A percentile compares a stretch with the other conserved stretches of the same genome.
phyloP scores from a whole-genome alignment of 768 basidiomycete species.

The Mycena leptocephala region DNA sequence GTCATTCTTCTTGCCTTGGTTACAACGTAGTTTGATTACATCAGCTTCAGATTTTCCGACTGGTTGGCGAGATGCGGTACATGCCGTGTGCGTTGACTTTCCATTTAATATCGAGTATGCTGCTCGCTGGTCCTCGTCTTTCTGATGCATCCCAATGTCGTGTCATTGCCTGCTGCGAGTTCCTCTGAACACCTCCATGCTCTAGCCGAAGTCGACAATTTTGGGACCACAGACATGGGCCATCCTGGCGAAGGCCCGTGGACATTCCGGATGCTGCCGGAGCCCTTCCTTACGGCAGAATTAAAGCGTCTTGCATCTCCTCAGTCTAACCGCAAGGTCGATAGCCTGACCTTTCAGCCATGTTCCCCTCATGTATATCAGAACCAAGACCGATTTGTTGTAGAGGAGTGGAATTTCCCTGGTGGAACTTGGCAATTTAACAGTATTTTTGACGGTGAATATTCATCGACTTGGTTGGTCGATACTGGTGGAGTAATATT shows the following conservation, averaged over 20 bases:
- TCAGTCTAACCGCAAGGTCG: constrained; percentile 46
- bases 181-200: constrained; percentile 65
- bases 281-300: constrained; percentile 57
- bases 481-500: constrained; percentile 40
- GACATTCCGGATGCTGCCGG: constrained; percentile 67
- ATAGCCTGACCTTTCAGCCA: constrained; percentile 53
- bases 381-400: constrained; percentile 54
- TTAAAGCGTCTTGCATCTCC: constrained; percentile 57
- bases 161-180: constrained; percentile 62
- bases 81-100: constrained; percentile 22
- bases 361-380: constrained; percentile 46
- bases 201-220: constrained; percentile 69
- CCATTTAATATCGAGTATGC: constrained; percentile 24
- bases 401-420: constrained; percentile 49
- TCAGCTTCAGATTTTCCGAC: constrained; percentile 39
- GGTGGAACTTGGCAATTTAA: constrained; percentile 53
- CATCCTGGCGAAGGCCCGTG: constrained; percentile 66
- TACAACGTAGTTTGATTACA: constrained; percentile 35
- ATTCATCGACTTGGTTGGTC: constrained; percentile 12
- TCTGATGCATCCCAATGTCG: constrained; percentile 50
- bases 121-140: constrained; percentile 18
- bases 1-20: constrained; percentile 37
- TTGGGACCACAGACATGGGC: constrained; percentile 69
- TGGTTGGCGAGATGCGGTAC: constrained; percentile 31
- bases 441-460: constrained; percentile 54